Evolutionary conservation across 2,329 filamentous ascomycete genomes (phyloP).

Genomic region (Orbilia oligospora): DNA sequence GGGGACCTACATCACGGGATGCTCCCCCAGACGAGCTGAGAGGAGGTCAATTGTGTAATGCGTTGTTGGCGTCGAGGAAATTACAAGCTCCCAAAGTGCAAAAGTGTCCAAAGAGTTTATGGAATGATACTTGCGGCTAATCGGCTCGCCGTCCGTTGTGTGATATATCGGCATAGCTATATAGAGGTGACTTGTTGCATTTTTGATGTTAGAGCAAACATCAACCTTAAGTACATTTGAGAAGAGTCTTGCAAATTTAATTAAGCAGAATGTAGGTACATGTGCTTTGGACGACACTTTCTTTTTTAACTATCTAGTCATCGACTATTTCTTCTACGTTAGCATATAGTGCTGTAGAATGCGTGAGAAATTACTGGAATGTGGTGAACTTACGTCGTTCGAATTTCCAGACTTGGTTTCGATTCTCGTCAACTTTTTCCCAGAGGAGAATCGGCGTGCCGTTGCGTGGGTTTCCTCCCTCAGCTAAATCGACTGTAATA

Average conservation of each 20-base stretch:
- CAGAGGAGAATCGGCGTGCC: slow-evolving; percentile 15
- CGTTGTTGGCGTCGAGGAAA: slow-evolving; percentile 16
- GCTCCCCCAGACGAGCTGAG: background rate
- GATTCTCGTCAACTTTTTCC: slow-evolving; percentile 2
- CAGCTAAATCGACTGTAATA: slow-evolving; percentile 10
- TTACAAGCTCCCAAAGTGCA: background rate
- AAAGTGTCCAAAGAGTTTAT: background rate
- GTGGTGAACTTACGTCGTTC: background rate
- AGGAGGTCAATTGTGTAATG: background rate
- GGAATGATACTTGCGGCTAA: background rate
- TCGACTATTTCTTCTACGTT: background rate
- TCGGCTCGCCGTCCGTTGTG: too few relatives aligned
- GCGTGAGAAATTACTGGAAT: background rate
- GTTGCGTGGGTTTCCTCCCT: slow-evolving; percentile 8
- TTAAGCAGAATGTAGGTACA: too few relatives aligned
- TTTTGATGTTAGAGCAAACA: too few relatives aligned
- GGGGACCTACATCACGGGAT: slow-evolving; percentile 6
- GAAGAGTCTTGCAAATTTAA: too few relatives aligned
- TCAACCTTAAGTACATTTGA: too few relatives aligned
- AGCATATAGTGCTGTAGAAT: background rate
- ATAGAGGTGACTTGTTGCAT: too few relatives aligned
- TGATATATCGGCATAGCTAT: too few relatives aligned
- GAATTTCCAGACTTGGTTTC: slow-evolving; percentile 18
- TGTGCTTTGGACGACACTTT: background rate
- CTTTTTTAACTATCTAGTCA: background rate